Base-by-base conservation (phyloP, 257 asterid species). In the Penstemon newberryi region DNA sequence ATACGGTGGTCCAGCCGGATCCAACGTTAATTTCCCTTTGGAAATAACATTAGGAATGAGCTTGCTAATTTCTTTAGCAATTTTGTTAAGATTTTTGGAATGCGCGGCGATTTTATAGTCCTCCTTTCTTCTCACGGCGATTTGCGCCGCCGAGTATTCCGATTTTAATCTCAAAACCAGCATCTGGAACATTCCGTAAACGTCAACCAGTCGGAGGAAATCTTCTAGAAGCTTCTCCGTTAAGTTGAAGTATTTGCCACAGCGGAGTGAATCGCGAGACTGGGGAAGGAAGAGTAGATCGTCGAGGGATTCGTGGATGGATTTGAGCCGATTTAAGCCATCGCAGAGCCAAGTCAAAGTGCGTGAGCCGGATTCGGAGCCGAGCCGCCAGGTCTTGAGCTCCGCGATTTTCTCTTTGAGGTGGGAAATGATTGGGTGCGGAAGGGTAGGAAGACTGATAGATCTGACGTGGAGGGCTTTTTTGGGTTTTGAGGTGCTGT, bases 221-320 rank as follows among this genome's bases (percentile, higher is more conserved):
- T 85, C 88, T 46, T 91, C 91, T 4, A 91, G 82, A 74, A 89
- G 79, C 86, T 84, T 91, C 73, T 91, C 97, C 39, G 80, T 64
- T 55, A 88, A 71, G 1, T 56, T 59, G 0, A 75, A 45, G 65
- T 67, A 70, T 25, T 61, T 79, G 6, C 80, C 80, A 9, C 77
- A 75, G 52, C 74, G 67, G 46, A 91, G 72, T 0, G 86, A 80
- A 8, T 89, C 96, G 2, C 86, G 89, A 6, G 95, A 79, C 75
- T 84, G 96, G 3, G 98, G 95, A 58, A 91, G 90, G 57, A 77
- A 90, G 66, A 91, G 85, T 75, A 89, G 89, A 62, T 91, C 96
- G 50, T 91, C 98, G 42, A 91, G 87, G 3, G 84, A 82, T 45
- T 91, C 98, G 55, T 87, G 95, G 50, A 87, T 85, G 37, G 68